Conservation (phyloP, 2,329 filamentous ascomycete species). For the Aureobasidium vineae region DNA sequence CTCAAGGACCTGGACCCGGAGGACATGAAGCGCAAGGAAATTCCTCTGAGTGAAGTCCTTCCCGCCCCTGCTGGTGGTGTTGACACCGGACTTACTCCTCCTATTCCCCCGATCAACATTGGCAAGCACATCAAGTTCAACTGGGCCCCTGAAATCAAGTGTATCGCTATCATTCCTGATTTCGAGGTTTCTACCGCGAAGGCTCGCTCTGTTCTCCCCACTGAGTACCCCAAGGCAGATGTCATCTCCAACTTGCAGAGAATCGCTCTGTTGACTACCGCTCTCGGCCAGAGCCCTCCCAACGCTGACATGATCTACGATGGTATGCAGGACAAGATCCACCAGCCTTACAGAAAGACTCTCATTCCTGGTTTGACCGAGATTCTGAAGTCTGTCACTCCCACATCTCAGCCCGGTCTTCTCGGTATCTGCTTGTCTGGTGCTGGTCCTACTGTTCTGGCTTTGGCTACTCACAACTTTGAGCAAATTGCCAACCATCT, state of each 20-base stretch:
- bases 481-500: slow-evolving; percentile 72
- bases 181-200: slow-evolving; percentile 95
- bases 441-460: slow-evolving; percentile 91
- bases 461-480: slow-evolving; percentile 87
- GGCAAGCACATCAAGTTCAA: slow-evolving; percentile 95
- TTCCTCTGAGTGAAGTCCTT: slow-evolving; percentile 89
- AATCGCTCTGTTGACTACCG: slow-evolving; percentile 85
- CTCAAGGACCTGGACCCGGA: slow-evolving; percentile 87
- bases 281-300: slow-evolving; percentile 83
- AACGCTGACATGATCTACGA: slow-evolving; percentile 93
- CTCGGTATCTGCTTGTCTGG: slow-evolving; percentile 93
- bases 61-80: slow-evolving; percentile 85
- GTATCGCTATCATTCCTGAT: slow-evolving; percentile 90
- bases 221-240: slow-evolving; percentile 74
- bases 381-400: slow-evolving; percentile 88
- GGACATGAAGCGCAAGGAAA: slow-evolving; percentile 86
- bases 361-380: slow-evolving; percentile 90
- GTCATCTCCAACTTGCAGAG: slow-evolving; percentile 96
- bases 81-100: slow-evolving; percentile 83
- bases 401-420: slow-evolving; percentile 79
- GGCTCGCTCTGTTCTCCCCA: slow-evolving; percentile 80
- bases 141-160: slow-evolving; percentile 94
- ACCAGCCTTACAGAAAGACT: slow-evolving; percentile 90
- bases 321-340: slow-evolving; percentile 98
- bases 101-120: slow-evolving; percentile 85